These are phyloP conservation scores for Candolleomyces eurysporus DNA, from an alignment of 768 basidiomycete species.

Conservation along the genomic window DNA sequence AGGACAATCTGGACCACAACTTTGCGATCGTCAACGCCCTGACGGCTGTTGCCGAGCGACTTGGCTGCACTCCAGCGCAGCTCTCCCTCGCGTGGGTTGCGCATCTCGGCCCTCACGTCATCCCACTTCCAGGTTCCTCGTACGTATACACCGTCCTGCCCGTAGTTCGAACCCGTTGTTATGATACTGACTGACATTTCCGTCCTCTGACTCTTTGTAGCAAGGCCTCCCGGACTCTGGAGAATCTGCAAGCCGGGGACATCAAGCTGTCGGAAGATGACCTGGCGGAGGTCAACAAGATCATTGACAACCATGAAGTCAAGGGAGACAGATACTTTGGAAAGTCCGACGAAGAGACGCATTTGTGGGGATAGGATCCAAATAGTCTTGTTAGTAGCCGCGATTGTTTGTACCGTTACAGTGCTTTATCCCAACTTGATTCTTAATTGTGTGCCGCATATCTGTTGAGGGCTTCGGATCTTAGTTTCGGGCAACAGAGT, in stretches of 20 bases:
- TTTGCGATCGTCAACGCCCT: constrained; percentile 42
- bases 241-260: constrained; percentile 45
- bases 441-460: no score
- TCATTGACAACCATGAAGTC: constrained; percentile 21
- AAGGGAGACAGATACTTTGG: constrained; percentile 5
- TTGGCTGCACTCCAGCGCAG: constrained; percentile 41
- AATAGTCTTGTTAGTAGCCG: no score
- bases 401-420: no score
- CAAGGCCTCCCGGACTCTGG: constrained; percentile 31
- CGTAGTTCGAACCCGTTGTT: not conserved
- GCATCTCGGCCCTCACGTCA: constrained; percentile 37
- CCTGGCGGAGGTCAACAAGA: constrained; percentile 34
- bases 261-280: constrained; percentile 29
- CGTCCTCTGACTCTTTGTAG: not conserved
- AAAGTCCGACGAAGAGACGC: not conserved
- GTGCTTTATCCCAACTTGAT: no score
- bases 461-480: no score
- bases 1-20: constrained; percentile 20
- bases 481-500: no score
- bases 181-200: not conserved
- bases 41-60: constrained; percentile 34
- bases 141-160: constrained; percentile 17
- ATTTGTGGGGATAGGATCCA: constrained; percentile 2
- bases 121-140: constrained; percentile 53
- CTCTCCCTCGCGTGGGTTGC: constrained; percentile 45